These are phyloP conservation scores for Candida ulmi DNA, from an alignment of 805 yeast species.

Conservation along the genomic window DNA sequence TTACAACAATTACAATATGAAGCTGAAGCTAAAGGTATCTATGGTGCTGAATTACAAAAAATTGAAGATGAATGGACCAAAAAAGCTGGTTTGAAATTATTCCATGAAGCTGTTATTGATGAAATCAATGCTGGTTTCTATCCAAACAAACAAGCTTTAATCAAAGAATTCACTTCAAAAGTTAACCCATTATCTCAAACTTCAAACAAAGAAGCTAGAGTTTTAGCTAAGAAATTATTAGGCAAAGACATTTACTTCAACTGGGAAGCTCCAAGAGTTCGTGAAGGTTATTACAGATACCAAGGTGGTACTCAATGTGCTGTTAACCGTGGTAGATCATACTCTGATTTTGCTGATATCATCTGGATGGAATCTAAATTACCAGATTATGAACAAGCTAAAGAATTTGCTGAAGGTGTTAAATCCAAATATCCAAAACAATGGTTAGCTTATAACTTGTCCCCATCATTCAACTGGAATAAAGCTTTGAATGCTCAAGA, in stretches of 20 bases:
- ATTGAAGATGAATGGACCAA: slow-evolving; percentile 80
- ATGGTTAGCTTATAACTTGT: slow-evolving; percentile 95
- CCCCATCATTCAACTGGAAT: slow-evolving; percentile 98
- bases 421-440: slow-evolving; percentile 75
- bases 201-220: slow-evolving; percentile 76
- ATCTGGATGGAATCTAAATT: slow-evolving; percentile 98
- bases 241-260: slow-evolving; percentile 84
- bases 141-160: slow-evolving; percentile 56
- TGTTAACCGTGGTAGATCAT: slow-evolving; percentile 92
- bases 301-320: slow-evolving; percentile 97
- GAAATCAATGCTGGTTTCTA: slow-evolving; percentile 59
- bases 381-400: slow-evolving; percentile 91
- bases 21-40: slow-evolving; percentile 72
- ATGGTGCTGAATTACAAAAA: slow-evolving; percentile 63
- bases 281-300: slow-evolving; percentile 97
- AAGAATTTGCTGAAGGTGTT: slow-evolving; percentile 92
- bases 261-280: slow-evolving; percentile 93
- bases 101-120: slow-evolving; percentile 87
- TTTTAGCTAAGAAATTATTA: slow-evolving; percentile 64
- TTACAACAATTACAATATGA: slow-evolving; percentile 72
- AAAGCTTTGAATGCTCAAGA: slow-evolving; percentile 83
- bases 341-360: slow-evolving; percentile 90
- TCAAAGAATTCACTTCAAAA: slow-evolving; percentile 57
- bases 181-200: slow-evolving; percentile 73
- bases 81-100: slow-evolving; percentile 79